Evolutionary conservation across 1,139 yeast species (phyloP), one percentile per base, ranked within the genome.

Genomic region (Nakaseomyces sp.): DNA sequence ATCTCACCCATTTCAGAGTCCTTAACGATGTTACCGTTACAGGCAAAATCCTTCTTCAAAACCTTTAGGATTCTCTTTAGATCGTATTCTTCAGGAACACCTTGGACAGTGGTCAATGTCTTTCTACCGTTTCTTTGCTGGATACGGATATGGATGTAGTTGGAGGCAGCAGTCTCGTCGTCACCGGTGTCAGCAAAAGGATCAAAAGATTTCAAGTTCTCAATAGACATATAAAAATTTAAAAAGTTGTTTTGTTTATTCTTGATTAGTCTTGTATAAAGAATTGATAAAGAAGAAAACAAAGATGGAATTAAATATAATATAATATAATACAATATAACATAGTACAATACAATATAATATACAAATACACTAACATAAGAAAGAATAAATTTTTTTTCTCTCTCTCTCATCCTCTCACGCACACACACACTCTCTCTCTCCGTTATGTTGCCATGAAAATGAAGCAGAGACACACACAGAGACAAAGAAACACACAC

Each of bases 161-260:
- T 88, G 51, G 95, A 81, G 64, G 95, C 84, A 73, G 89, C 93
- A 60, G 94, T 85, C 70, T 89, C 96, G 73, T 93, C 94, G 79
- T 91, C 97, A 76, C 96, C 97, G 71, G 96, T 89, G 71, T 91
- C 98, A 81, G 97, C 96, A 81, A 91, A 91, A 57, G 98, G 98
- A 74, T 91, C 95, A 77, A 89, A 89, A 60, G 96, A 81, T 78
- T 84, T 89, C 73, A 91, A 80, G 79, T 89, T 89, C 77, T 89
- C 94, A 80, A 89, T 86, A 73, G 96, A 87, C 63, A 58, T 61
- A 49, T 49, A 39, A 29, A 8, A 7, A 13, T 7, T 22, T 35
- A 5, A 17, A 7, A 5, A 17, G 16, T 5, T 35, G 12, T 35
- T 35, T 35, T 22, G 13, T 18, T 17, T 32, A 12, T 17, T 32